These are phyloP conservation scores for Rutstroemia sp. DNA, from an alignment of 2,329 filamentous ascomycete species.

Conservation along the genomic window DNA sequence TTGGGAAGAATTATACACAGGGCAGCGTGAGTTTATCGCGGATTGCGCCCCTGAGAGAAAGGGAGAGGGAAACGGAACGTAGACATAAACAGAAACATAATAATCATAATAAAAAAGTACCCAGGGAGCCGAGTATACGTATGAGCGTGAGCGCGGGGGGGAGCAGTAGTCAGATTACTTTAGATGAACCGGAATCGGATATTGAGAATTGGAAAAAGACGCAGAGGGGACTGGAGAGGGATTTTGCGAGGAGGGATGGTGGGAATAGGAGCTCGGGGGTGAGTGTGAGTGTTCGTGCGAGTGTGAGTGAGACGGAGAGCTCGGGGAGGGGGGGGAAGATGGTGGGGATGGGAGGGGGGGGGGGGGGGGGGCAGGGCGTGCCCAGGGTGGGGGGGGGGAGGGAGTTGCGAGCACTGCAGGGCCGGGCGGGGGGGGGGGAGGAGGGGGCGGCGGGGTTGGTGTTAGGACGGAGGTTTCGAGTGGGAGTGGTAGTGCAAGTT, in stretches of 20 bases:
- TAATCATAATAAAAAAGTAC: not conserved
- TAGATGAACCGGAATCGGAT: not conserved
- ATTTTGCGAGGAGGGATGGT: not conserved
- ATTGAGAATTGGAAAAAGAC: not conserved
- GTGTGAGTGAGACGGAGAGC: not conserved
- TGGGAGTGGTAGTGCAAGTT: not conserved
- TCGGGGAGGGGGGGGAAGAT: not conserved
- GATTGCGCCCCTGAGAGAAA: not conserved
- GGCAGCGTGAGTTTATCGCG: not conserved
- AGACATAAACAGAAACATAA: not conserved
- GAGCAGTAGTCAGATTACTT: not conserved
- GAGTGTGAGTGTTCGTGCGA: not conserved
- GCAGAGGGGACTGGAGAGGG: not conserved
- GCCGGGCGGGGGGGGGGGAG: no score
- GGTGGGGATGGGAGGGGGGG: not conserved
- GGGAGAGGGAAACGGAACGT: not conserved
- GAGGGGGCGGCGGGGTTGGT: no score
- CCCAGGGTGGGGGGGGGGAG: not conserved
- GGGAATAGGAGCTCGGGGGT: not conserved
- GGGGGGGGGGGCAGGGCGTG: not conserved
- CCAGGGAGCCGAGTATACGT: not conserved
- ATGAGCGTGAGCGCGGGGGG: not conserved
- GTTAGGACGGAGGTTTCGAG: not conserved
- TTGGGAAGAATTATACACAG: not conserved
- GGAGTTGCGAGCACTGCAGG: no score